These are phyloP conservation scores for Aspergillus avenaceus DNA, from an alignment of 495 filamentous ascomycete genomes.

Conservation along the genomic window DNA sequence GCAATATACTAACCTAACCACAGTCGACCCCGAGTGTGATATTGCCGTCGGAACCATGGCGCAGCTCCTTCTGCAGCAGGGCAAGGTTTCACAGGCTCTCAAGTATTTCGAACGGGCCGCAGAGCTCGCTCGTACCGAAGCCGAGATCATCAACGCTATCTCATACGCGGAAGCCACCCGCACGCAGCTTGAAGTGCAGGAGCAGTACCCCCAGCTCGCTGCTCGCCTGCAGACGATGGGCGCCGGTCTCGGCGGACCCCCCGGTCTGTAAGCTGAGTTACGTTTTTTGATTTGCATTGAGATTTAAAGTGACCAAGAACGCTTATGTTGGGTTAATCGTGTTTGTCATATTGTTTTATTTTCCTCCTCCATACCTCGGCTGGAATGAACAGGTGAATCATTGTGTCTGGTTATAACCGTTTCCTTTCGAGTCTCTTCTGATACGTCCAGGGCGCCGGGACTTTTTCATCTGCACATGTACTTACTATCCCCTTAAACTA, in stretches of 20 bases:
- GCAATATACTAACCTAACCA: constrained; percentile 12
- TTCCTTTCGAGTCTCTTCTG: constrained; percentile 19
- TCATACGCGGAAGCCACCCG: constrained; percentile 96
- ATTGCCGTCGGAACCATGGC: constrained; percentile 99
- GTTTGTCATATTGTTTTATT: constrained; percentile 14
- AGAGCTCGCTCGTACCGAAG: constrained; percentile 91
- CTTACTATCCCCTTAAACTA: constrained; percentile 30
- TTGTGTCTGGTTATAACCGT: constrained; percentile 4
- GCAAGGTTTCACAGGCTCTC: constrained; percentile 91
- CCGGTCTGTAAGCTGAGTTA: constrained; percentile 30
- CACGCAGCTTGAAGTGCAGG: constrained; percentile 95
- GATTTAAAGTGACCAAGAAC: constrained; percentile 1
- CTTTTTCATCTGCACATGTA: constrained; percentile 31
- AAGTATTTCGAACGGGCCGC: constrained; percentile 97
- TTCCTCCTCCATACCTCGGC: constrained; percentile 6
- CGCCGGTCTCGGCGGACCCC: constrained; percentile 34
- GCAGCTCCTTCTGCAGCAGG: constrained; percentile 95
- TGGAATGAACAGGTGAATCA: constrained; percentile 1
- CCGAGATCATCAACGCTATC: constrained; percentile 92
- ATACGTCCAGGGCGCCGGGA: constrained; percentile 16
- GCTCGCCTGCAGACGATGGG: constrained; percentile 77
- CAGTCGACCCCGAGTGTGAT: constrained; percentile 97
- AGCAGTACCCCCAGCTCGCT: constrained; percentile 95
- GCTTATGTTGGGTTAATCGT: constrained; percentile 3
- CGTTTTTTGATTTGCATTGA: not conserved